Percentiles rank a stretch among this genome's conserved stretches.
phyloP scores from a whole-genome alignment of 768 basidiomycete species.

The Mycena vulgaris region DNA sequence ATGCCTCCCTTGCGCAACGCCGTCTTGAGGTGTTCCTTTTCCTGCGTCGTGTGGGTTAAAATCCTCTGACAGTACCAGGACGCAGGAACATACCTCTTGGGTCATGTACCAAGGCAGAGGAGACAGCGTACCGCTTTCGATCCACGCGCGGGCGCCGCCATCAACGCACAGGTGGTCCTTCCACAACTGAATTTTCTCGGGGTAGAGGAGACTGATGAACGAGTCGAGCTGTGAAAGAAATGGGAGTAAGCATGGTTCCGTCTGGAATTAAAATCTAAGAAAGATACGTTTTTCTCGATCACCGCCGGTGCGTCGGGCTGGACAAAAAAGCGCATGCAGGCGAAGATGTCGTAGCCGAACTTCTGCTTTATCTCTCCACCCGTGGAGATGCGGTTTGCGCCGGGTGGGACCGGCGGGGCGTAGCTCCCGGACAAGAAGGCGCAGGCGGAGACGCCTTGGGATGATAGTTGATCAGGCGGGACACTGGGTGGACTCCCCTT shows the following conservation, averaged over 20 bases:
- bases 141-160: conserved; percentile 11
- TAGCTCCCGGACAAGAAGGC: conserved; percentile 59
- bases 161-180: conserved; percentile 20
- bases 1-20: conserved; percentile 48
- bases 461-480: conserved; percentile 55
- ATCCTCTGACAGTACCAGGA: not conserved
- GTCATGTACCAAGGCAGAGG: conserved; percentile 10
- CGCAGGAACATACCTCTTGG: not conserved
- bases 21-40: not conserved
- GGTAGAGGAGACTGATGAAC: conserved; percentile 4
- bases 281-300: conserved; percentile 55
- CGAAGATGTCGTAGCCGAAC: conserved; percentile 24
- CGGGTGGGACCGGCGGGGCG: conserved; percentile 40
- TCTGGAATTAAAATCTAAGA: too few species aligned
- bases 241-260: too few species aligned
- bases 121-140: not conserved
- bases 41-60: not conserved
- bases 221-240: conserved; percentile 17
- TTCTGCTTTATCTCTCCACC: not conserved
- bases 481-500: conserved; percentile 55
- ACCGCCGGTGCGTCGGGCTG: conserved; percentile 51
- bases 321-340: conserved; percentile 16
- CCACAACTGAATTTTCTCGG: conserved; percentile 2
- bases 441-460: conserved; percentile 57
- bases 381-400: conserved; percentile 39